Percentiles rank a stretch among this genome's conserved stretches.
These are phyloP conservation scores for Phaffia rhodozyma DNA, from an alignment of 1,284 basidiomycete species.

Conservation along the genomic window DNA sequence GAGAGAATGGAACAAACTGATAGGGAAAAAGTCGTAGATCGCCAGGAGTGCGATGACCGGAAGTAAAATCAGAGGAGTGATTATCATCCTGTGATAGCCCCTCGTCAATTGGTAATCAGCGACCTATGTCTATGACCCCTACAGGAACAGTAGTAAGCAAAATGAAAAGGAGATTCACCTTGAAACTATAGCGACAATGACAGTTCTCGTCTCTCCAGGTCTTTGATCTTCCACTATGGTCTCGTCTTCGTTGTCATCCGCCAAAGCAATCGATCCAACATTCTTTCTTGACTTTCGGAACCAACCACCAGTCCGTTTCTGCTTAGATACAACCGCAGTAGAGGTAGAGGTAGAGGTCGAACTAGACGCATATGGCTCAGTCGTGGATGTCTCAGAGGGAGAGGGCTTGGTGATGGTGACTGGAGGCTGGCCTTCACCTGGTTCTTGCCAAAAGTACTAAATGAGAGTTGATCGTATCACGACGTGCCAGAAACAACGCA, in stretches of 20 bases:
- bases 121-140: neutral
- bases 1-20: conserved; percentile 24
- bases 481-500: neutral
- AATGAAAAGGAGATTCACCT: conserved; percentile 19
- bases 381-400: no score
- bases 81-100: conserved; percentile 51
- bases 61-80: conserved; percentile 65
- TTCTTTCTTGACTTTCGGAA: conserved; percentile 16
- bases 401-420: conserved; percentile 2
- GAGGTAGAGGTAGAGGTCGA: no score
- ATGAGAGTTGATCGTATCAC: neutral
- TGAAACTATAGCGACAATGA: conserved; percentile 60
- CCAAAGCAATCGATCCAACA: conserved; percentile 10
- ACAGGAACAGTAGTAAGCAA: neutral
- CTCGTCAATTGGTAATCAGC: neutral
- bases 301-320: neutral
- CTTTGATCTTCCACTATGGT: conserved; percentile 14
- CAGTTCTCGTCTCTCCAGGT: conserved; percentile 65
- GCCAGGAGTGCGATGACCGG: conserved; percentile 57
- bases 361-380: no score
- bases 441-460: neutral
- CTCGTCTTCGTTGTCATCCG: conserved; percentile 19
- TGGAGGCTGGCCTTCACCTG: neutral
- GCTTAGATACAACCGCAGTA: neutral
- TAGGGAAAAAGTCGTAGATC: conserved; percentile 49